Evolutionary conservation across 495 filamentous ascomycete species (phyloP), one percentile per base, ranked within the genome.

Genomic region (Neurospora hispaniola): DNA sequence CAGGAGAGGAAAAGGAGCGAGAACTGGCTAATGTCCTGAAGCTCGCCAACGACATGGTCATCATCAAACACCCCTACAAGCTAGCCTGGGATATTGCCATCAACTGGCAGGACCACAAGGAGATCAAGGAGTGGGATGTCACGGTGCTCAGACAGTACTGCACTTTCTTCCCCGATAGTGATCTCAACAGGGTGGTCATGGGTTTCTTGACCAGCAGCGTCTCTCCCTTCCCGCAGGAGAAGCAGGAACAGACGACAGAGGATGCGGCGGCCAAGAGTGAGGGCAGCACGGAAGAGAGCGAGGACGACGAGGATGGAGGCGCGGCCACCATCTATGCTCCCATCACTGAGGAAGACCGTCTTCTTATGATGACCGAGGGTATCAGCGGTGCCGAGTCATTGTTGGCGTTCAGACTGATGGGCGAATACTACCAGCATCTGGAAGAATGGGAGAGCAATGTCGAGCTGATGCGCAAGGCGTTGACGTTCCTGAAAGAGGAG

Each of bases 11-110:
- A 69, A 98, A 97, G 79, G 72, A 79, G 4, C 80, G 81, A 5
- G 94, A 97, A 77, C 85, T 91, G 41, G 83, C 87, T 18, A 88
- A 91, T 48, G 90, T 97, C 2, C 80, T 87, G 77, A 91, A 90
- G 70, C 80, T 94, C 59, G 94, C 94, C 0, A 88, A 89, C 66
- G 96, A 93, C 72, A 94, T 98, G 90, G 95, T 99, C 69, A 94
- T 98, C 74, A 92, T 99, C 78, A 94, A 95, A 74, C 93, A 97
- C 78, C 94, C 94, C 1, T 98, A 92, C 81, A 88, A 91, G 72
- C 84, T 96, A 31, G 96, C 96, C 4, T 99, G 96, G 96, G 90
- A 90, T 72, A 91, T 97, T 74, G 88, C 90, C 40, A 85, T 99
- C 48, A 93, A 98, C 77, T 98, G 96, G 93, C 87, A 91, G 75